Base-by-base conservation (phyloP, 768 basidiomycete species). In the Boletus rubescentipes region DNA sequence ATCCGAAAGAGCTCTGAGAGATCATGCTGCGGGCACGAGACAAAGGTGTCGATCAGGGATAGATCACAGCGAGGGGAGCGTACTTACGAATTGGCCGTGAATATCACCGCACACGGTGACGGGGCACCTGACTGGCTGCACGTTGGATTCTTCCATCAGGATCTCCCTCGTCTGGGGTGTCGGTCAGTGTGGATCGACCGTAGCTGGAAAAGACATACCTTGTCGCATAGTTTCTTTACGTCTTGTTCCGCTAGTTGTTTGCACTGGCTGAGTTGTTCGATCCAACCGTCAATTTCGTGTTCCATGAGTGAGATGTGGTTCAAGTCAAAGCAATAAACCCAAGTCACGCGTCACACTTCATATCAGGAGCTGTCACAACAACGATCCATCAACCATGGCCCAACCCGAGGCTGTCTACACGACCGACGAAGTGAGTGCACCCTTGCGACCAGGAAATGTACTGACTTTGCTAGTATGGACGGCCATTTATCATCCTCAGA, bases 101-200 rank as follows among this genome's bases (percentile, higher is more conserved):
- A 99, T 98, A 76, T 99, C 97, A 55, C 97, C 97, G 68, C 97
- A 99, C 55, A 99, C 97, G 45, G 97, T 99, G 61, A 99, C 97
- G 30, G 97, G 97, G 78, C 96, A 98, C 73, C 90, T 81, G 50
- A 99, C 97, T 20, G 95, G 95, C 74, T 98, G 96, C 2, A 99
- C 97, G 71, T 99, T 99, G 31, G 92, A 94, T 78, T 99, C 97
- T 67, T 97, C 96, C 89, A 97, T 95, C 72, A 99, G 73, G 62
- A 99, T 96, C 76, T 98, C 97, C 68, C 96, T 83, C 50, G 97
- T 94, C 97, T 99, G 69, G 60, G 7, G 59, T 51, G 42, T 60
- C 45, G 44, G 64, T 59, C 31, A 64, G 57, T 20, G 46, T 45
- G 39, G 58, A 67, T 54, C 56, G n/a, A 46, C n/a, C 7, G 54